Evolutionary conservation across 2,329 filamentous ascomycete genomes (phyloP).

Genomic region (Beauveria varroae): DNA sequence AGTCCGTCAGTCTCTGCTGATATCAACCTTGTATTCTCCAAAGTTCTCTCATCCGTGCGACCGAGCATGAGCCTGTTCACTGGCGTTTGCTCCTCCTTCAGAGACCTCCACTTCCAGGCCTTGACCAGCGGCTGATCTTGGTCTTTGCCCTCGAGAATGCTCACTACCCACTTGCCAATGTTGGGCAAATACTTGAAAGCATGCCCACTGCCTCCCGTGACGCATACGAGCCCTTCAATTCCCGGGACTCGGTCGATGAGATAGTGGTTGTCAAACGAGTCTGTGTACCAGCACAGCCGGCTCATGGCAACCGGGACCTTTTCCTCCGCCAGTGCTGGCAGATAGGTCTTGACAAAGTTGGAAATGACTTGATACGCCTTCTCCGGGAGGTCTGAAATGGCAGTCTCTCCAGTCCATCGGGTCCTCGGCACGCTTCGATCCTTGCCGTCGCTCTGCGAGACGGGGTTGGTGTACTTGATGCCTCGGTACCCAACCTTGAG

Average conservation of each 20-base stretch:
- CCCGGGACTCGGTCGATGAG: conserved; percentile 33
- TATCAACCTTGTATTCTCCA: background rate
- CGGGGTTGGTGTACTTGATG: conserved; percentile 42
- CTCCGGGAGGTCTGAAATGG: conserved; percentile 19
- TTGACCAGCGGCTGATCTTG: conserved; percentile 20
- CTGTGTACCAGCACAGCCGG: conserved; percentile 26
- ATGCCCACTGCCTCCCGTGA: conserved; percentile 54
- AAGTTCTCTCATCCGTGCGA: background rate
- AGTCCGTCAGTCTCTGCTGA: background rate
- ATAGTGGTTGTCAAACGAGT: conserved; percentile 27
- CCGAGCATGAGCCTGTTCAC: conserved; percentile 4
- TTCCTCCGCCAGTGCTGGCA: conserved; percentile 31
- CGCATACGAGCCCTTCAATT: conserved; percentile 51
- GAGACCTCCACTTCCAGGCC: conserved; percentile 18
- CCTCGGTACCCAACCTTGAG: conserved; percentile 44
- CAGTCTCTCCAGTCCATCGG: conserved; percentile 22
- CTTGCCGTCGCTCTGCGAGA: conserved; percentile 25
- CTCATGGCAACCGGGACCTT: conserved; percentile 21
- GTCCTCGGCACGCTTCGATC: conserved; percentile 34
- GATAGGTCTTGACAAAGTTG: conserved; percentile 29
- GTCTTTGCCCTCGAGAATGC: conserved; percentile 36
- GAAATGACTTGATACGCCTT: conserved; percentile 22
- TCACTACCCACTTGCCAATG: conserved; percentile 46
- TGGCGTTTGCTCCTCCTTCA: background rate
- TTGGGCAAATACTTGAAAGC: conserved; percentile 56